phyloP scores from a whole-genome alignment of 352 stramenopile genomes.

The Phytopythium cucurbitacearum region DNA sequence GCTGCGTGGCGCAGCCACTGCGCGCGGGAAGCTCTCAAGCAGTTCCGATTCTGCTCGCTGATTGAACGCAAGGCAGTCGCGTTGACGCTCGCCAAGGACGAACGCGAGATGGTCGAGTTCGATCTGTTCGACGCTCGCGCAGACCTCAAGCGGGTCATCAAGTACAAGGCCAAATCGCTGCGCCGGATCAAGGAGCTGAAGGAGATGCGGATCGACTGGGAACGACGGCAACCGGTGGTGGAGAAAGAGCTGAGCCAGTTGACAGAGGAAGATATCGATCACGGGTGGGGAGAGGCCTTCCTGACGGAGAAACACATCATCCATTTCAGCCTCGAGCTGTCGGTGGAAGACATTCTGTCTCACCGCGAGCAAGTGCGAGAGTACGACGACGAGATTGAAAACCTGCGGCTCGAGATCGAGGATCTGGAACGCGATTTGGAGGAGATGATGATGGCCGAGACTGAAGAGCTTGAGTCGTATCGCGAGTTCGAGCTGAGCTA shows the following conservation, averaged over 20 bases:
- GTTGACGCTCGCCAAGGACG: slow-evolving; percentile 48
- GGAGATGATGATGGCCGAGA: slow-evolving; percentile 60
- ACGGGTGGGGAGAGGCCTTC: slow-evolving; percentile 77
- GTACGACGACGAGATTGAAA: slow-evolving; percentile 71
- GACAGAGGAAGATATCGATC: slow-evolving; percentile 66
- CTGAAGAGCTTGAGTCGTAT: slow-evolving; percentile 55
- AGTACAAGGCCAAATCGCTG: slow-evolving; percentile 71
- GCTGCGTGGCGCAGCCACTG: slow-evolving; percentile 66
- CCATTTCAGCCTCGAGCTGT: slow-evolving; percentile 65
- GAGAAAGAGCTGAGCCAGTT: slow-evolving; percentile 63
- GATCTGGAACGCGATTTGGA: slow-evolving; percentile 78
- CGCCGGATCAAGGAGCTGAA: slow-evolving; percentile 74
- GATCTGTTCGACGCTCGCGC: slow-evolving; percentile 55
- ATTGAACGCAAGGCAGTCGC: slow-evolving; percentile 58
- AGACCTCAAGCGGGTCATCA: slow-evolving; percentile 66
- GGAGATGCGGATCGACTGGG: slow-evolving; percentile 76
- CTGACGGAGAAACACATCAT: slow-evolving; percentile 72
- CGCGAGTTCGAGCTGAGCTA: slow-evolving; percentile 50
- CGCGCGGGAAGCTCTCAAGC: slow-evolving; percentile 45
- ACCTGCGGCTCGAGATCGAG: slow-evolving; percentile 66
- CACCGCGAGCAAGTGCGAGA: slow-evolving; percentile 56
- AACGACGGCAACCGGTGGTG: slow-evolving; percentile 63
- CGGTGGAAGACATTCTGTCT: slow-evolving; percentile 67
- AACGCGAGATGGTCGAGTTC: slow-evolving; percentile 67
- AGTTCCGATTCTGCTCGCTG: slow-evolving; percentile 63